A percentile compares a stretch with the other conserved stretches of the same genome.
These are phyloP conservation scores for Yamagishiella unicocca DNA, from an alignment of 139 green algal genomes.

Conservation along the genomic window DNA sequence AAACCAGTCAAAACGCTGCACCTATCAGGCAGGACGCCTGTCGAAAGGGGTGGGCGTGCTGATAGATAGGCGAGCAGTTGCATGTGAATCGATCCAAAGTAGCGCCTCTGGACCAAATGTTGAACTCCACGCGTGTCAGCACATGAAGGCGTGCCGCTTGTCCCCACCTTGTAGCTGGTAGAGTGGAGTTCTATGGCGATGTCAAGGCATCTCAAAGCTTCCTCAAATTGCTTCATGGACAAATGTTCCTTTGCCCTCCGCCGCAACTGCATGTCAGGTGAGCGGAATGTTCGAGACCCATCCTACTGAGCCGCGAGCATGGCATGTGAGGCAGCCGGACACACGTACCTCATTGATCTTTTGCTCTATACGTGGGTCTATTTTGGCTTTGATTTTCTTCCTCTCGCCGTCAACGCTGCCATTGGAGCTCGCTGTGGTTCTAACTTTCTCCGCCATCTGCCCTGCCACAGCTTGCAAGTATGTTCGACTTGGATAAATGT, in stretches of 20 bases:
- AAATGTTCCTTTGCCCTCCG: slow-evolving; percentile 46
- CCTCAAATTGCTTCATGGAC: slow-evolving; percentile 39
- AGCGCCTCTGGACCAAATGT: too few relatives aligned
- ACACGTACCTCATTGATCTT: slow-evolving; percentile 30
- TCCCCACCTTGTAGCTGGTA: slow-evolving; percentile 58
- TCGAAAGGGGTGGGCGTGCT: too few relatives aligned
- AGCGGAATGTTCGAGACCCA: neutral
- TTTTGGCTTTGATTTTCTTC: slow-evolving; percentile 27
- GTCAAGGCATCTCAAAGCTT: slow-evolving; percentile 54
- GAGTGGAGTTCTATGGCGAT: slow-evolving; percentile 60
- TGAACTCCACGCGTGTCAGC: too few relatives aligned
- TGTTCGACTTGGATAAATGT: neutral
- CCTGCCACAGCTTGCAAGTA: neutral
- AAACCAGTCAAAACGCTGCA: too few relatives aligned
- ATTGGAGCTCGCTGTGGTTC: neutral
- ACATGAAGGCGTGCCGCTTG: too few relatives aligned
- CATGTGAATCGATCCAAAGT: too few relatives aligned
- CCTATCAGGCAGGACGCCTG: too few relatives aligned
- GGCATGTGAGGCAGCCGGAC: neutral
- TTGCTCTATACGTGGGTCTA: slow-evolving; percentile 46
- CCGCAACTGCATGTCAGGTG: slow-evolving; percentile 27
- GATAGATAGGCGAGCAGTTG: too few relatives aligned
- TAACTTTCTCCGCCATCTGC: slow-evolving; percentile 13
- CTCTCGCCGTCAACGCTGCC: neutral
- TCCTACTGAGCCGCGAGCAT: neutral